Evolutionary conservation across 2,329 filamentous ascomycete genomes (phyloP).

Genomic region (Verticillium alfalfae): DNA sequence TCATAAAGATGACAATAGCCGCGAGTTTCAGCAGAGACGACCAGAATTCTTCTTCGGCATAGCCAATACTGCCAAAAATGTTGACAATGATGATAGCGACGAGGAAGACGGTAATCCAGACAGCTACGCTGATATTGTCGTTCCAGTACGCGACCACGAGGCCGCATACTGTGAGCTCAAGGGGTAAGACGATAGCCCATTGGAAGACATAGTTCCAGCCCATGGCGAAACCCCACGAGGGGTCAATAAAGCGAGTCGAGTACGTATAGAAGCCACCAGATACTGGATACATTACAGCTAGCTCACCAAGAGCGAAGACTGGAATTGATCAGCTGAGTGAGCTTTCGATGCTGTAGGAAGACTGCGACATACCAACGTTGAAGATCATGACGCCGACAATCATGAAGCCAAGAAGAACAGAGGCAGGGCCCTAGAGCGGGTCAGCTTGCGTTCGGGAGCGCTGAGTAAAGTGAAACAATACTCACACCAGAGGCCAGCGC

Average conservation of each 20-base stretch:
- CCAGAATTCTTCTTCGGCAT: conserved; percentile 55
- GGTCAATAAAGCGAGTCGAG: conserved; percentile 51
- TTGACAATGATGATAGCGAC: conserved; percentile 35
- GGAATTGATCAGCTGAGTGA: not conserved
- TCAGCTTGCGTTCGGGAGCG: not conserved
- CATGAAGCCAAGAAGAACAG: conserved; percentile 33
- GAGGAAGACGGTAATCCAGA: conserved; percentile 53
- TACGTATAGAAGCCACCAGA: conserved; percentile 55
- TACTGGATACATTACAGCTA: conserved; percentile 50
- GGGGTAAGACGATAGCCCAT: conserved; percentile 39
- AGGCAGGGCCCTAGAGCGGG: conserved; percentile 21
- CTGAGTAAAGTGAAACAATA: not conserved
- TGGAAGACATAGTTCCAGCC: conserved; percentile 45
- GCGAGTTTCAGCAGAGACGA: conserved; percentile 41
- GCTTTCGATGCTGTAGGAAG: not conserved
- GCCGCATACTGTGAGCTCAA: conserved; percentile 43
- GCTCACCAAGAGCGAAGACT: conserved; percentile 55
- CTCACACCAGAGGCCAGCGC: conserved; percentile 41
- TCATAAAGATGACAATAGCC: conserved; percentile 54
- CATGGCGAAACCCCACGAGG: conserved; percentile 47
- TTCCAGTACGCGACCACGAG: conserved; percentile 44
- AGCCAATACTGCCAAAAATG: conserved; percentile 38
- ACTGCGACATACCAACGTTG: conserved; percentile 30
- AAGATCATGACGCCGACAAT: conserved; percentile 50
- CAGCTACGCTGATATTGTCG: conserved; percentile 27